Percentiles rank a stretch among this genome's conserved stretches.
These are phyloP conservation scores for Dactylellina leptospora DNA, from an alignment of 2,329 filamentous ascomycete genomes.

Conservation along the genomic window DNA sequence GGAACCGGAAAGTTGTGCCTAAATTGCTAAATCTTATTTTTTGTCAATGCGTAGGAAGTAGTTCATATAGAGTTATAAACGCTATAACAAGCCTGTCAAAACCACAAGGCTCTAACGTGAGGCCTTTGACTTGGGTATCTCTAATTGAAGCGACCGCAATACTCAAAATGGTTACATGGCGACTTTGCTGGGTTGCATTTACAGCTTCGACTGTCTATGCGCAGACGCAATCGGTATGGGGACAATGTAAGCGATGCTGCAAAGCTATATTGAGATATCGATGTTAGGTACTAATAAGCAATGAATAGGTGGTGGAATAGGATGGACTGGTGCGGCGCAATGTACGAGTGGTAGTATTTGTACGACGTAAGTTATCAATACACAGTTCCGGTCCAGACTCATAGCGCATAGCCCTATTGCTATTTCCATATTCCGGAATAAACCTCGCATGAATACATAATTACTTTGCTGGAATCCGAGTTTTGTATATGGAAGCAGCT, in stretches of 20 bases:
- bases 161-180: not conserved
- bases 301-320: conserved; percentile 8
- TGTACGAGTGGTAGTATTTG: conserved; percentile 8
- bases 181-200: not conserved
- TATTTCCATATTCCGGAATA: too few species aligned
- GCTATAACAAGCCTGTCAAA: not conserved
- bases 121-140: too few species aligned
- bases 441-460: not conserved
- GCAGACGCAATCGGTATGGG: conserved; percentile 10
- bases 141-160: too few species aligned
- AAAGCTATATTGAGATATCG: not conserved
- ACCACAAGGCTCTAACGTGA: too few species aligned
- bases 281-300: not conserved
- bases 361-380: conserved; percentile 11
- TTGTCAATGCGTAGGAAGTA: not conserved
- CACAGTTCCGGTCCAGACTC: not conserved
- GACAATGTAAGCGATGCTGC: conserved; percentile 3
- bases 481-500: not conserved
- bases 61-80: not conserved
- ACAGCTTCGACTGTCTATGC: not conserved
- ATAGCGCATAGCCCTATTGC: too few species aligned
- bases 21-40: not conserved
- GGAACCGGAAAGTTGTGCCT: not conserved
- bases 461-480: not conserved
- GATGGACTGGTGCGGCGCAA: conserved; percentile 1